A percentile compares a stretch with the other conserved stretches of the same genome.
Evolutionary conservation across 352 stramenopile genomes (phyloP).

Genomic region (Aphanomyces astaci): DNA sequence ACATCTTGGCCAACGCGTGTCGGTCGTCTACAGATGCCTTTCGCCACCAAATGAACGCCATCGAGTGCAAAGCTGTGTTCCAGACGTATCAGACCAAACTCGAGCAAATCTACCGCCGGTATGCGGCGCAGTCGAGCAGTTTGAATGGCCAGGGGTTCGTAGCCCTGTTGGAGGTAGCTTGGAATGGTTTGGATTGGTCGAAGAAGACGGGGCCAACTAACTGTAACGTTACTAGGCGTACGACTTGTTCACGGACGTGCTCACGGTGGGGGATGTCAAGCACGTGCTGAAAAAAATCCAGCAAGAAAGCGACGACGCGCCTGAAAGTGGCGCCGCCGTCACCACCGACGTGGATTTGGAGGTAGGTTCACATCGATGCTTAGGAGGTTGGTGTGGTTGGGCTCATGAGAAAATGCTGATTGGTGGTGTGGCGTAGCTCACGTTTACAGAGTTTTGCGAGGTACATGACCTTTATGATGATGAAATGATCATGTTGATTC

Average conservation of each 20-base stretch:
- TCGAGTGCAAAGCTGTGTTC: conserved; percentile 34
- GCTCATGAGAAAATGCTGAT: neutral
- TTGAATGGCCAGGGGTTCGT: neutral
- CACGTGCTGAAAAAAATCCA: conserved; percentile 52
- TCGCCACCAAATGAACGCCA: conserved; percentile 35
- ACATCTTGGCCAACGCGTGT: conserved; percentile 46
- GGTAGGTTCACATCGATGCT: neutral
- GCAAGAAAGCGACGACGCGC: conserved; percentile 22
- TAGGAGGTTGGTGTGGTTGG: conserved; percentile 20
- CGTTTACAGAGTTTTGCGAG: conserved; percentile 47
- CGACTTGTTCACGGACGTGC: conserved; percentile 43
- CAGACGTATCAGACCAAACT: neutral
- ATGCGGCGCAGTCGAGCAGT: neutral
- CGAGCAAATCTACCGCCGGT: neutral
- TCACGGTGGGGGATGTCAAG: conserved; percentile 55
- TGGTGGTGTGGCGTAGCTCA: conserved; percentile 32
- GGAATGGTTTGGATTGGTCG: conserved; percentile 52
- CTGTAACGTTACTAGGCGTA: conserved; percentile 44
- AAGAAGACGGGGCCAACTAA: conserved; percentile 36
- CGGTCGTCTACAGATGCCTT: conserved; percentile 31
- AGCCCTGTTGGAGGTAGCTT: neutral
- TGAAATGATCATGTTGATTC: neutral
- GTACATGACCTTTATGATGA: neutral
- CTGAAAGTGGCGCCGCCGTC: neutral
- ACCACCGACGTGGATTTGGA: neutral